Base-by-base conservation (phyloP, 306 rosid species). In the Betula pendula region DNA sequence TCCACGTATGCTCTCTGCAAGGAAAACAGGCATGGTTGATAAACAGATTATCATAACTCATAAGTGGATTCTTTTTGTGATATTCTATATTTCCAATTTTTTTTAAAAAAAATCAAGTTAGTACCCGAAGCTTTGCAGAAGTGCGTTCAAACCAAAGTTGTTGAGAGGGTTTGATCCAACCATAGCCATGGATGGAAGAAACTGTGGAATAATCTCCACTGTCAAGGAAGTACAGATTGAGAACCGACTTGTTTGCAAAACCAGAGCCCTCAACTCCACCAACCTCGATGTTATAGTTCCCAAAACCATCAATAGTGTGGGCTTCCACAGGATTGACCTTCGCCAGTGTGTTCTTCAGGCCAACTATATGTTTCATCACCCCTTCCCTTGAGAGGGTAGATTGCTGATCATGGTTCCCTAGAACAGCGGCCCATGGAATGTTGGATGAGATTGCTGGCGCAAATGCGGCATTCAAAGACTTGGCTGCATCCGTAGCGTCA, bases 331-430 rank as follows among this genome's bases (percentile, higher is more conserved):
- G 99, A 69, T 92, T 95, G 75, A 91, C 31, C 80, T 71, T 84
- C 76, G 99, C 79, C 52, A 88, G 77, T 43, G 97, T 90, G 79
- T 87, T 92, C 59, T 90, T 86, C 92, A 90, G 66, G 19, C 92
- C 92, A 81, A 82, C 92, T 58, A 90, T 84, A 78, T 95, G 82
- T 62, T 84, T 88, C 97, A 95, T 95, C 63, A 95, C 99, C 29
- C 96, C 93, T 87, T 83, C 92, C 84, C 99, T 89, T 5, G 93
- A 87, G 55, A 95, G 96, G 62, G 94, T 76, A 11, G 92, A 90
- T 86, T 95, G 89, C 80, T 92, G 99, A 76, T 95, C 99, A 87
- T 95, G 99, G 89, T 95, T 95, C 47, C 99, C 99, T 86, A 95
- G 62, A 70, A 95, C 75, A 74, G 97, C 97, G 1, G 90, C 91